phyloP scores from a whole-genome alignment of 1,284 basidiomycete genomes.

The Cryptococcus sp. region DNA sequence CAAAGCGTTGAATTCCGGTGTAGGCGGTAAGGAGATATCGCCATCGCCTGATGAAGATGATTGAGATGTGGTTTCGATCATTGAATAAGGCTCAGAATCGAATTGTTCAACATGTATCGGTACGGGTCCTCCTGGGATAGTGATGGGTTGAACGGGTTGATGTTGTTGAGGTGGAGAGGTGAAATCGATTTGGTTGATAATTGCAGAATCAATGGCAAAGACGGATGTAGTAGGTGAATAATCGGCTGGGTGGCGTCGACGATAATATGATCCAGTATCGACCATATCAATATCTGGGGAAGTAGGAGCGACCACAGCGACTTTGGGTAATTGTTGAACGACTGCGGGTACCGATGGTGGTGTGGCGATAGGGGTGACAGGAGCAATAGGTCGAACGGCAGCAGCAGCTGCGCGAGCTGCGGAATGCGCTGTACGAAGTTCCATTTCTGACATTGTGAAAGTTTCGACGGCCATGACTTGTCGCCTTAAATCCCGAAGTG shows the following conservation, averaged over 20 bases:
- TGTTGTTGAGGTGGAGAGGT: background rate
- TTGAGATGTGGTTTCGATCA: slow-evolving; percentile 14
- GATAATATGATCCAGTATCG: background rate
- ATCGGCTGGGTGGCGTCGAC: background rate
- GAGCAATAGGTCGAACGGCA: slow-evolving; percentile 16
- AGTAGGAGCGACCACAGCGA: background rate
- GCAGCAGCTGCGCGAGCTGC: slow-evolving; percentile 36
- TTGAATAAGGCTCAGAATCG: slow-evolving; percentile 10
- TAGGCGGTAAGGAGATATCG: slow-evolving; percentile 23
- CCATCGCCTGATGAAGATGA: slow-evolving; percentile 29
- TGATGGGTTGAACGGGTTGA: background rate
- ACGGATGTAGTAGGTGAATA: slow-evolving; percentile 3
- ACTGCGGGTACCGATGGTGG: background rate
- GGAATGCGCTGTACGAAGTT: slow-evolving; percentile 50
- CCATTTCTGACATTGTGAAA: slow-evolving; percentile 62
- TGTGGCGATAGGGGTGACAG: background rate
- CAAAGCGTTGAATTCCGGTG: slow-evolving; percentile 27
- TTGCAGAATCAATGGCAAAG: slow-evolving; percentile 12
- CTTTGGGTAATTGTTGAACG: background rate
- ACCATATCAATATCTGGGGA: background rate
- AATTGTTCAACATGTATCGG: slow-evolving; percentile 1
- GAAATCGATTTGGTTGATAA: slow-evolving; percentile 24
- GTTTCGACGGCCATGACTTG: slow-evolving; percentile 58
- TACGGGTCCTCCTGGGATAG: background rate
- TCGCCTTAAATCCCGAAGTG: slow-evolving; percentile 59